Base-by-base conservation (phyloP, 306 rosid genomes). In the Sesbania bispinosa region DNA sequence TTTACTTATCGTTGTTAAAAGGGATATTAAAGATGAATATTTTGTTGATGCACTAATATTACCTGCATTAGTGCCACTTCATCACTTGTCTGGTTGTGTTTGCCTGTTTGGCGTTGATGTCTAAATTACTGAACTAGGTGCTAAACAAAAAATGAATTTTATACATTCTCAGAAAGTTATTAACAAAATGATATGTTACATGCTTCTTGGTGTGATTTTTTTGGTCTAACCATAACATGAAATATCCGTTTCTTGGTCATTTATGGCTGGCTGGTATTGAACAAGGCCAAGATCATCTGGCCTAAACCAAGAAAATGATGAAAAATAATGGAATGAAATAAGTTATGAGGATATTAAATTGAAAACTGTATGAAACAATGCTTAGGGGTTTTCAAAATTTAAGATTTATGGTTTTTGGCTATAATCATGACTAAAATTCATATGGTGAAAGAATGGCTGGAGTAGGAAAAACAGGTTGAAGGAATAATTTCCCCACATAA, bases 181-280 rank as follows among this genome's bases (percentile, higher is more conserved):
- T 39, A 18, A 48, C 58, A 46, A 48, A 30, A 15, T 48, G 60
- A 14, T 48, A 48, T 20, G 32, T 30, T 47, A 3, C 21, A 7
- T 69, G 51, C 74, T 47, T 27, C 14, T 45, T 41, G 27, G n/a
- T n/a, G n/a, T n/a, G n/a, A n/a, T n/a, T n/a, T n/a, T n/a, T n/a
- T n/a, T n/a, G n/a, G n/a, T n/a, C 67, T 18, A 32, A 23, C 10
- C 27, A 27, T 27, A 24, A 54, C 18, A 54, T 21, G 15, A 67
- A 42, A 27, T 54, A 8, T 55, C 15, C 2, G 30, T 15, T 52
- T 52, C 7, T 41, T 69, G 52, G 53, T 42, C 65, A 24, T 19
- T 46, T n/a, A n/a, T 45, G 36, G 69, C 21, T 46, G 48, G 60
- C n/a, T n/a, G 60, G 33, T 26, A 43, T 63, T 46, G 69, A 59